phyloP scores from a whole-genome alignment of 176 grass and related monocot species.

The Oryza rufipogon region DNA sequence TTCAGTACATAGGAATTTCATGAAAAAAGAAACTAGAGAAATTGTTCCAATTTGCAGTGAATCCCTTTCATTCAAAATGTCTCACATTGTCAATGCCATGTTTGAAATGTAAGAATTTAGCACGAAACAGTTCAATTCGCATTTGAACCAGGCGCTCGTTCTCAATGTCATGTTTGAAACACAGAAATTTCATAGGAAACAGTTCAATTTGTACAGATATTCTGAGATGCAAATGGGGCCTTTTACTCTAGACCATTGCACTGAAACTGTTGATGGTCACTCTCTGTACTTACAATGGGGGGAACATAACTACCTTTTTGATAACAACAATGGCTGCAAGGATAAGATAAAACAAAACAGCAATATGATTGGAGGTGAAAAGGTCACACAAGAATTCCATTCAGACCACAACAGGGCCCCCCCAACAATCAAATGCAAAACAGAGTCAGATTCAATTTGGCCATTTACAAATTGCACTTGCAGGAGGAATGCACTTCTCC shows the following conservation, averaged over 20 bases:
- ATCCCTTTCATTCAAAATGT: not conserved
- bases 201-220: not conserved
- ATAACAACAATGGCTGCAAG: not conserved
- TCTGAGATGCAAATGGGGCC: not conserved
- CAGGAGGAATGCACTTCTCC: not conserved
- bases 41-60: not conserved
- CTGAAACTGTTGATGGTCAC: not conserved
- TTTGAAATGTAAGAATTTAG: too few species aligned
- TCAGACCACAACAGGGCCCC: not conserved
- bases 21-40: not conserved
- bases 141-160: not conserved
- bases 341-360: slow-evolving; percentile 28
- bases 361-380: slow-evolving; percentile 42
- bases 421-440: not conserved
- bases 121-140: too few species aligned
- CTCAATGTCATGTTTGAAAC: not conserved
- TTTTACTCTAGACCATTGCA: not conserved
- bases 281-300: not conserved
- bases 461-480: slow-evolving; percentile 3
- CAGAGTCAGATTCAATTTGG: slow-evolving; percentile 32
- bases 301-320: not conserved
- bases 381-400: slow-evolving; percentile 21
- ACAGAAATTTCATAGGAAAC: not conserved
- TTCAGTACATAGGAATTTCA: not conserved
- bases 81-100: not conserved